A percentile compares a stretch with the other conserved stretches of the same genome.
phyloP scores from a whole-genome alignment of 2,329 filamentous ascomycete species.

The Pyrenophora graminea region DNA sequence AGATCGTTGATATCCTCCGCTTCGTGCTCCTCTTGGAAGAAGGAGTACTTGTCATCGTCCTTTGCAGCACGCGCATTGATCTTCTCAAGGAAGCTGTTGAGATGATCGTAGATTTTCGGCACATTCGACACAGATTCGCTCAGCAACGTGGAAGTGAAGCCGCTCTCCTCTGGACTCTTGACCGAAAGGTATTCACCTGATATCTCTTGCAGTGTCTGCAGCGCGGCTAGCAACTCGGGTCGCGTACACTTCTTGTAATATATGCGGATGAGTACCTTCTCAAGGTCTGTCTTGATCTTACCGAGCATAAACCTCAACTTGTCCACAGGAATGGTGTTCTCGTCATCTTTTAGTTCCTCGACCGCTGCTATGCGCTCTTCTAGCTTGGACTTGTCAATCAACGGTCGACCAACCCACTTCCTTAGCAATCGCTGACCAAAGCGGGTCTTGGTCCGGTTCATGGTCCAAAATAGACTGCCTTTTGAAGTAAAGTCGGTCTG shows the following conservation, averaged over 20 bases:
- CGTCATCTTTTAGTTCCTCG: slow-evolving; percentile 76
- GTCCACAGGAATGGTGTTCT: slow-evolving; percentile 70
- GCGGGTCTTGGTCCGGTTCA: slow-evolving; percentile 88
- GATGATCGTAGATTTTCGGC: slow-evolving; percentile 73
- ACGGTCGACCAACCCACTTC: slow-evolving; percentile 91
- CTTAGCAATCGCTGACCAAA: slow-evolving; percentile 86
- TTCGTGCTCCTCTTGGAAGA: slow-evolving; percentile 86
- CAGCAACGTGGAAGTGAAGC: slow-evolving; percentile 73
- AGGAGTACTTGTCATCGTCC: slow-evolving; percentile 88
- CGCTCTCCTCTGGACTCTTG: slow-evolving; percentile 66
- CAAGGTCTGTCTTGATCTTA: slow-evolving; percentile 78
- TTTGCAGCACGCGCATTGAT: slow-evolving; percentile 85
- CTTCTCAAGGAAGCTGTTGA: slow-evolving; percentile 76
- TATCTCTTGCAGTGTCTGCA: slow-evolving; percentile 84
- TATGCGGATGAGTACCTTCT: slow-evolving; percentile 90
- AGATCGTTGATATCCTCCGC: slow-evolving; percentile 87
- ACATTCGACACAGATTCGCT: slow-evolving; percentile 73
- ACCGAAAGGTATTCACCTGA: slow-evolving; percentile 74
- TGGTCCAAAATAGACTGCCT: slow-evolving; percentile 92
- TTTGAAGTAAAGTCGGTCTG: slow-evolving; percentile 83
- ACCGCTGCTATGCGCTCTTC: slow-evolving; percentile 83
- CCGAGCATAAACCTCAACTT: slow-evolving; percentile 73
- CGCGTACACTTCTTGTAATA: slow-evolving; percentile 97
- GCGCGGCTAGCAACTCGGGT: slow-evolving; percentile 79
- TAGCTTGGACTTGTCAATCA: slow-evolving; percentile 75